phyloP scores from a whole-genome alignment of 2,329 filamentous ascomycete species.

The Sporothrix schenckii region DNA sequence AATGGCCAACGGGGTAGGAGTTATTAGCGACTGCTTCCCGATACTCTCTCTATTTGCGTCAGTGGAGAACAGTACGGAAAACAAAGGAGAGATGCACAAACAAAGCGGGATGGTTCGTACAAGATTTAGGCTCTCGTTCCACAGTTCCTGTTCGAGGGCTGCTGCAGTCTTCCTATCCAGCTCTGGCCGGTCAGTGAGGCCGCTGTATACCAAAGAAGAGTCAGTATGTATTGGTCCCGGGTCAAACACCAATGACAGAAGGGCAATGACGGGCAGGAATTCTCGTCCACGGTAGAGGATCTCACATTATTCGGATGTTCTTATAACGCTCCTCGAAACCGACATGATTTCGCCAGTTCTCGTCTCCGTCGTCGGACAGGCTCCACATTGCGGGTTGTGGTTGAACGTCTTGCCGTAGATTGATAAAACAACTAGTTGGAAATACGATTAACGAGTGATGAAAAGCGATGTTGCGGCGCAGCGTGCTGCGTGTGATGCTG shows the following conservation, averaged over 20 bases:
- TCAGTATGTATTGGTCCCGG: neutral
- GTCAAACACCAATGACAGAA: neutral
- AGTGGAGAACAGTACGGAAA: too few relatives aligned
- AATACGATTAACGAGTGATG: neutral
- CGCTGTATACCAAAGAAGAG: neutral
- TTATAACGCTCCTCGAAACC: slow-evolving; percentile 14
- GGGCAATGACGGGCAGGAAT: neutral
- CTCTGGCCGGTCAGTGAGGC: neutral
- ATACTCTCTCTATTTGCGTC: too few relatives aligned
- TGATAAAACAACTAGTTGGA: neutral
- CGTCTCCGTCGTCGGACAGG: neutral
- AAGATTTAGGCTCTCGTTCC: neutral
- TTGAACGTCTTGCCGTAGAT: neutral
- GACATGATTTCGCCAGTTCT: neutral
- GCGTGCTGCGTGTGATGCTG: neutral
- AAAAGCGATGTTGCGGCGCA: neutral
- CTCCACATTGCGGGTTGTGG: neutral
- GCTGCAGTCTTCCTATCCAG: neutral
- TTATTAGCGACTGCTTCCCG: too few relatives aligned
- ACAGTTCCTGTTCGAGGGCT: neutral
- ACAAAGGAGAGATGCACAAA: neutral
- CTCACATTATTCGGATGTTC: slow-evolving; percentile 26
- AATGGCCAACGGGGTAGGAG: neutral
- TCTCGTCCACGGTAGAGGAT: neutral
- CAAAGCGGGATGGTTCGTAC: neutral